A percentile compares a stretch with the other conserved stretches of the same genome.
These are phyloP conservation scores for Saccharomyces uvarum DNA, from an alignment of 1,139 yeast genomes.

Conservation along the genomic window DNA sequence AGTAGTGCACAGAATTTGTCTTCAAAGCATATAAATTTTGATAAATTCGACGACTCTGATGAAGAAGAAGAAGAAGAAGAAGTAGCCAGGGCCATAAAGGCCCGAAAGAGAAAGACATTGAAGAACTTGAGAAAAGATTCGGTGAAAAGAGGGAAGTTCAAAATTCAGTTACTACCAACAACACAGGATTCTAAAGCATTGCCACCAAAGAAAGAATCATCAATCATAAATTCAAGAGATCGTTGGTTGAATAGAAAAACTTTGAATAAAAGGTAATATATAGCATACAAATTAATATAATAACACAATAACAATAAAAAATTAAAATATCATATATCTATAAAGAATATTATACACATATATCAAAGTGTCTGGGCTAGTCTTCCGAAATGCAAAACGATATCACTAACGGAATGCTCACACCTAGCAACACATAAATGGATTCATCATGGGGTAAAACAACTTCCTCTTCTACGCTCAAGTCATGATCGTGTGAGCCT, in stretches of 20 bases:
- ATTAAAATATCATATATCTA: constrained; percentile 1
- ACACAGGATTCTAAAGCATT: constrained; percentile 11
- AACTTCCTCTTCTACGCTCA: neutral
- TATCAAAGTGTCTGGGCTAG: neutral
- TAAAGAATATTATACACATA: neutral
- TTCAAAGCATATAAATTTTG: constrained; percentile 27
- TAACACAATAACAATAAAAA: neutral
- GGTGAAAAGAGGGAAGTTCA: constrained; percentile 50
- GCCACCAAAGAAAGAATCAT: constrained; percentile 41
- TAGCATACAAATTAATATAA: neutral
- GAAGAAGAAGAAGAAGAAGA: constrained; percentile 14
- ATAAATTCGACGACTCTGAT: constrained; percentile 20
- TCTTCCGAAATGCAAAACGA: constrained; percentile 21
- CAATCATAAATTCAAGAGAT: constrained; percentile 40
- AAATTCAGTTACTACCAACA: constrained; percentile 33
- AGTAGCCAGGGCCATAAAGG: constrained; percentile 29
- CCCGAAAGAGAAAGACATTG: constrained; percentile 39
- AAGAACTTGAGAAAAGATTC: constrained; percentile 37
- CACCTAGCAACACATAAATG: constrained; percentile 23
- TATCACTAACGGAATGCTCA: constrained; percentile 23
- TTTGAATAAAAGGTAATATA: constrained; percentile 28
- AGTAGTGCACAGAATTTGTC: constrained; percentile 7
- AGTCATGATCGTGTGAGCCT: constrained; percentile 11
- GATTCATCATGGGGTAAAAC: constrained; percentile 14
- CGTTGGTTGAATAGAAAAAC: constrained; percentile 58